These are phyloP conservation scores for Whalleya microplaca DNA, from an alignment of 2,329 filamentous ascomycete species.

Conservation along the genomic window DNA sequence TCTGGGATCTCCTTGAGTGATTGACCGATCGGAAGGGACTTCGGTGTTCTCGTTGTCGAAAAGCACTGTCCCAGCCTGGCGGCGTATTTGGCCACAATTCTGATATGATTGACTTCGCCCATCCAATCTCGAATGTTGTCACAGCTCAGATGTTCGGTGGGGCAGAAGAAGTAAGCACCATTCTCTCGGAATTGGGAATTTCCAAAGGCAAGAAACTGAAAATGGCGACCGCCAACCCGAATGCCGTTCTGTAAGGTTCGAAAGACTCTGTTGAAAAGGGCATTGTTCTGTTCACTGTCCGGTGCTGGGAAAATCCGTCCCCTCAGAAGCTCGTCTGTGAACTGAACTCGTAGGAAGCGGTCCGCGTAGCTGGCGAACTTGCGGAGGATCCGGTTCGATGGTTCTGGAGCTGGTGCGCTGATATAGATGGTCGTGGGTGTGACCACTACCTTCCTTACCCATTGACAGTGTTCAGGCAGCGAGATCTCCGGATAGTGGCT, in stretches of 20 bases:
- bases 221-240: slow-evolving; percentile 77
- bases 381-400: slow-evolving; percentile 84
- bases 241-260: slow-evolving; percentile 78
- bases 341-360: slow-evolving; percentile 86
- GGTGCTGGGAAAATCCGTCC: slow-evolving; percentile 62
- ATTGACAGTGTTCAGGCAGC: slow-evolving; percentile 73
- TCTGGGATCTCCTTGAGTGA: slow-evolving; percentile 68
- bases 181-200: slow-evolving; percentile 94
- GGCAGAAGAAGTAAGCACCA: slow-evolving; percentile 90
- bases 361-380: slow-evolving; percentile 71
- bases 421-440: slow-evolving; percentile 85
- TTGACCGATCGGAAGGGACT: slow-evolving; percentile 62
- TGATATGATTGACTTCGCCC: slow-evolving; percentile 82
- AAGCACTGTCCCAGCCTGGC: slow-evolving; percentile 93
- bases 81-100: slow-evolving; percentile 84
- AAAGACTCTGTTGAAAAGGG: slow-evolving; percentile 75
- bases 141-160: slow-evolving; percentile 67
- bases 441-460: slow-evolving; percentile 75
- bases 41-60: slow-evolving; percentile 82
- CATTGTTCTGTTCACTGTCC: slow-evolving; percentile 61
- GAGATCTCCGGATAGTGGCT: slow-evolving; percentile 51
- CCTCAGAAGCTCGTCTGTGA: slow-evolving; percentile 75
- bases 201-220: slow-evolving; percentile 90
- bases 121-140: slow-evolving; percentile 82
- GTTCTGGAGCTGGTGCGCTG: slow-evolving; percentile 77